These are phyloP conservation scores for Rosa rugosa DNA, from an alignment of 306 rosid species.

Conservation along the genomic window DNA sequence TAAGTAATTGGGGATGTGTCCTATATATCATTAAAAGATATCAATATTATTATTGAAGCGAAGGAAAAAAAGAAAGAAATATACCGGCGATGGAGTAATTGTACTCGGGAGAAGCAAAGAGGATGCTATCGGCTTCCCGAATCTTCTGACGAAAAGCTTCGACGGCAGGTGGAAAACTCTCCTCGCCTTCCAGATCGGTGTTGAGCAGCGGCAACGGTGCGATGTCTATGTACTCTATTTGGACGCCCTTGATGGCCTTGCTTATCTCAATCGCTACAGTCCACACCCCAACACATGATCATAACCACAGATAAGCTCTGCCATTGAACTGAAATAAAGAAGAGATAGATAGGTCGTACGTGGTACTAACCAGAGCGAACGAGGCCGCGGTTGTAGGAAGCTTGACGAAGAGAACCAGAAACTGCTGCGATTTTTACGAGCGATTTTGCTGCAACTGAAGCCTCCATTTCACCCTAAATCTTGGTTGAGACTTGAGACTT, in stretches of 20 bases:
- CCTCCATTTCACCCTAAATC: slow-evolving; percentile 23
- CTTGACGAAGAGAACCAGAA: slow-evolving; percentile 63
- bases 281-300: not conserved
- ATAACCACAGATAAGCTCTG: not conserved
- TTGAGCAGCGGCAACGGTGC: slow-evolving; percentile 57
- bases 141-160: slow-evolving; percentile 65
- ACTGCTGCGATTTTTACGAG: slow-evolving; percentile 55
- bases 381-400: slow-evolving; percentile 55
- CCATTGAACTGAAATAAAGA: not conserved
- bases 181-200: slow-evolving; percentile 64
- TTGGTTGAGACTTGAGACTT: not conserved
- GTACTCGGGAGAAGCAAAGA: slow-evolving; percentile 87
- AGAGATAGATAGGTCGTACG: not conserved
- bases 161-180: slow-evolving; percentile 52
- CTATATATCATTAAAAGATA: no score
- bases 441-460: slow-evolving; percentile 18
- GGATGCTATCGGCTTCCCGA: slow-evolving; percentile 57
- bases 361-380: slow-evolving; percentile 51
- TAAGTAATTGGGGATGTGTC: no score
- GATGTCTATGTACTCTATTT: slow-evolving; percentile 66
- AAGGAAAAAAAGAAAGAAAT: no score
- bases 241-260: slow-evolving; percentile 43
- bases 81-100: slow-evolving; percentile 71
- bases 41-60: not conserved
- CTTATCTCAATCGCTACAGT: slow-evolving; percentile 56